Conservation (phyloP, 306 rosid species). For the Corylus avellana region DNA sequence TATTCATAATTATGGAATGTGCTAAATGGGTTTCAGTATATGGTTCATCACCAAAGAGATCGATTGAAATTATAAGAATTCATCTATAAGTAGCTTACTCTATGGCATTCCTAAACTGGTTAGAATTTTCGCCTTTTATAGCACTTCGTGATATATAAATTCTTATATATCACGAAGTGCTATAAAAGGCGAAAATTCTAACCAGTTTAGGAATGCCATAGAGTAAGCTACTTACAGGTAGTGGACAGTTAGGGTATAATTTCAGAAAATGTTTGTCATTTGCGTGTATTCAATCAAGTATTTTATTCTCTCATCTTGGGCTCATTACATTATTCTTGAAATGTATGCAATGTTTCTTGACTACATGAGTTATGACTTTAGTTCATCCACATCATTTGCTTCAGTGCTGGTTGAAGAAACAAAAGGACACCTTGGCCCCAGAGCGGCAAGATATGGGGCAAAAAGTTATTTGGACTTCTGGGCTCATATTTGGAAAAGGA, state of each 20-base stretch:
- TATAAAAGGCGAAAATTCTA: neutral
- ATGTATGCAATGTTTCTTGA: neutral
- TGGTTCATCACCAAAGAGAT: neutral
- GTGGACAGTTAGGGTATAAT: neutral
- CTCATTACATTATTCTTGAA: neutral
- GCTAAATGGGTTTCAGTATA: neutral
- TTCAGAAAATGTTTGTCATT: neutral
- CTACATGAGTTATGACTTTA: neutral
- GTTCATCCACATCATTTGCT: conserved; percentile 25
- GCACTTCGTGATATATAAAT: neutral
- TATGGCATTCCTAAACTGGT: neutral
- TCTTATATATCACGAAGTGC: neutral
- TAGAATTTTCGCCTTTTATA: neutral
- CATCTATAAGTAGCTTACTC: neutral
- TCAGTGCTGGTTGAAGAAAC: conserved; percentile 99
- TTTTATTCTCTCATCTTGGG: neutral
- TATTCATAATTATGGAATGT: neutral
- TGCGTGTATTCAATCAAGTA: neutral
- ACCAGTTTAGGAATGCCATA: neutral
- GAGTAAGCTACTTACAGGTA: neutral
- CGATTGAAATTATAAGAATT: neutral
- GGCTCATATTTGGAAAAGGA: conserved; percentile 87
- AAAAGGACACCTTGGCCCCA: conserved; percentile 78
- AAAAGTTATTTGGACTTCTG: conserved; percentile 79
- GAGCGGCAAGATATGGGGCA: conserved; percentile 54